Evolutionary conservation across 2,329 filamentous ascomycete genomes (phyloP).

Genomic region (Aspergillus intermedius): DNA sequence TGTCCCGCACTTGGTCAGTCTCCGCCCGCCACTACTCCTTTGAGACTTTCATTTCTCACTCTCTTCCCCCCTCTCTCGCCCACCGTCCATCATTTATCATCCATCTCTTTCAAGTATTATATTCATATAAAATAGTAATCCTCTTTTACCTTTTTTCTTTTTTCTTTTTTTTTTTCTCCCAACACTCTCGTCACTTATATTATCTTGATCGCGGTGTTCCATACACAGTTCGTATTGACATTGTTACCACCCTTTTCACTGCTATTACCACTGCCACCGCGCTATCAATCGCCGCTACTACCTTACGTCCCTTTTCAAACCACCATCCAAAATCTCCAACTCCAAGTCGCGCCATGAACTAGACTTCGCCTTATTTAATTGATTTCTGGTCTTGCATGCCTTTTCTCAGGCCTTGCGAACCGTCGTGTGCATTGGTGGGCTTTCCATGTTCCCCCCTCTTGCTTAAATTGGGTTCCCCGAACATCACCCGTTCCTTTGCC

Average conservation of each 20-base stretch:
- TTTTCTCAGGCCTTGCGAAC: background rate
- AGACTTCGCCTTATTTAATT: background rate
- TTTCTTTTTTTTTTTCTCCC: too few relatives aligned
- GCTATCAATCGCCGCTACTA: background rate
- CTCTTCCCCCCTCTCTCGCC: too few relatives aligned
- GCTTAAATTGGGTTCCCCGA: background rate
- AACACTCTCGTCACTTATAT: too few relatives aligned
- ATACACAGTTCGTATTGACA: too few relatives aligned
- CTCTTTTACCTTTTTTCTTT: too few relatives aligned
- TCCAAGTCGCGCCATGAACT: background rate
- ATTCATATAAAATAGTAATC: too few relatives aligned
- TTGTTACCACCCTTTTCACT: background rate
- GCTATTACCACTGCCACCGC: background rate
- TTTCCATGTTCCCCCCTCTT: background rate
- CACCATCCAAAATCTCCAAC: too few relatives aligned
- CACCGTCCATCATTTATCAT: too few relatives aligned
- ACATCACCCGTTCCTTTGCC: background rate
- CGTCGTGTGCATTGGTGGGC: background rate
- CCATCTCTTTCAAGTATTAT: too few relatives aligned
- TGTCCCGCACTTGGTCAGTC: conserved; percentile 1
- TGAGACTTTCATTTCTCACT: too few relatives aligned
- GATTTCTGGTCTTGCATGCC: background rate
- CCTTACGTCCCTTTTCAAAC: too few relatives aligned
- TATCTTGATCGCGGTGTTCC: too few relatives aligned
- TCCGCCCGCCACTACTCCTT: background rate